A percentile compares a stretch with the other conserved stretches of the same genome.
phyloP scores from a whole-genome alignment of 805 yeast genomes.

The Nematodospora valgi region DNA sequence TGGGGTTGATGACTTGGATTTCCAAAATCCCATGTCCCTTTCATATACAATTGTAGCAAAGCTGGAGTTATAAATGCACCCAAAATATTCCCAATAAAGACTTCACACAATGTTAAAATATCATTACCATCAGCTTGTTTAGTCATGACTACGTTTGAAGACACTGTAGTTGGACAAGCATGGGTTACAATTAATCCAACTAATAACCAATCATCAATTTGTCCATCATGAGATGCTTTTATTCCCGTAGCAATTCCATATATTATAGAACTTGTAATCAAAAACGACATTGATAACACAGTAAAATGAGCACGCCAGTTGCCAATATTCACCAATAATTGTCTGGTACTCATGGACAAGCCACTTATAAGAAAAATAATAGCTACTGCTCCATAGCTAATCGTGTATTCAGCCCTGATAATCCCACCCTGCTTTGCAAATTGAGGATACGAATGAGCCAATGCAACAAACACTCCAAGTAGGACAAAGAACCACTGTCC shows the following conservation, averaged over 20 bases:
- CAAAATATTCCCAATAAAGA: constrained; percentile 74
- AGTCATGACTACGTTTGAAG: constrained; percentile 92
- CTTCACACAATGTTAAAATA: constrained; percentile 75
- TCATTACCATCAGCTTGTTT: constrained; percentile 81
- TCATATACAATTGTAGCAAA: constrained; percentile 64
- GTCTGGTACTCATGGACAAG: constrained; percentile 65
- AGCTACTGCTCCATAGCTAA: constrained; percentile 85
- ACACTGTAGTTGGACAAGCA: constrained; percentile 87
- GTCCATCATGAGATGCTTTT: constrained; percentile 48
- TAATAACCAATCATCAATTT: constrained; percentile 72
- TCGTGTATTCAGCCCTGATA: constrained; percentile 68
- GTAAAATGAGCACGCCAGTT: constrained; percentile 84
- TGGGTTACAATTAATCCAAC: constrained; percentile 82
- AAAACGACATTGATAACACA: constrained; percentile 62
- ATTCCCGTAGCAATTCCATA: constrained; percentile 75
- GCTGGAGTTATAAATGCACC: constrained; percentile 92
- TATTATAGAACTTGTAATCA: constrained; percentile 67
- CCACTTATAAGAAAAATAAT: constrained; percentile 81
- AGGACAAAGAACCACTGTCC: constrained; percentile 75
- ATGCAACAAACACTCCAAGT: constrained; percentile 67
- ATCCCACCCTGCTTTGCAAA: constrained; percentile 84
- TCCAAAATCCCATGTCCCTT: constrained; percentile 66
- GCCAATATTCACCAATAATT: constrained; percentile 56
- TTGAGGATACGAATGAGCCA: constrained; percentile 75
- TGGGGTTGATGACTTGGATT: constrained; percentile 61